phyloP scores from a whole-genome alignment of 2,329 filamentous ascomycete genomes.

The Fusarium nurragi region DNA sequence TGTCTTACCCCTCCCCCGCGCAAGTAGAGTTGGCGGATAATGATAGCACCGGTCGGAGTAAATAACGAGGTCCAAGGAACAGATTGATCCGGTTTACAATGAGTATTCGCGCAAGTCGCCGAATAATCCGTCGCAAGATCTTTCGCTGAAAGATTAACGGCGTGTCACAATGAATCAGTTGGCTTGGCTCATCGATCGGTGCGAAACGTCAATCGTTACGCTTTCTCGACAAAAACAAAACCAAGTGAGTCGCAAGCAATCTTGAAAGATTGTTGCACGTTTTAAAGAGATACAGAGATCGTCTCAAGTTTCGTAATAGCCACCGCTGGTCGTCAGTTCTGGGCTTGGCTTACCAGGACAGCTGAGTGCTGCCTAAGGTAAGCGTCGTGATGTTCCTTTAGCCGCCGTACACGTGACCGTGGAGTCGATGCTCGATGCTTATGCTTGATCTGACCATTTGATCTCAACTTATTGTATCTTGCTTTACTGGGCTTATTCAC shows the following conservation, averaged over 20 bases:
- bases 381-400: conserved; percentile 34
- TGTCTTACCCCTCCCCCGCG: conserved; percentile 42
- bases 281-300: conserved; percentile 4
- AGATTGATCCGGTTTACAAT: neutral
- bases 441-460: neutral
- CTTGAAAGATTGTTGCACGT: conserved; percentile 5
- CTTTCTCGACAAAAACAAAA: conserved; percentile 5
- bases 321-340: conserved; percentile 33
- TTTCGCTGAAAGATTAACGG: conserved; percentile 10
- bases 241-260: neutral
- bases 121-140: neutral
- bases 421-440: neutral
- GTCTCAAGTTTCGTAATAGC: conserved; percentile 16
- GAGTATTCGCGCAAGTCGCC: neutral
- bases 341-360: conserved; percentile 35
- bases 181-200: neutral
- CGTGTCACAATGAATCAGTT: conserved; percentile 29
- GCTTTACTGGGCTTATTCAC: conserved; percentile 5
- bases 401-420: conserved; percentile 33
- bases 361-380: conserved; percentile 43
- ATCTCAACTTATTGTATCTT: neutral
- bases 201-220: conserved; percentile 32
- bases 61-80: neutral
- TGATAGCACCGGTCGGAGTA: neutral
- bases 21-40: conserved; percentile 17